Evolutionary conservation across 352 stramenopile genomes (phyloP), one percentile per base, ranked within the genome.

Genomic region (Globisporangium takayamanum): DNA sequence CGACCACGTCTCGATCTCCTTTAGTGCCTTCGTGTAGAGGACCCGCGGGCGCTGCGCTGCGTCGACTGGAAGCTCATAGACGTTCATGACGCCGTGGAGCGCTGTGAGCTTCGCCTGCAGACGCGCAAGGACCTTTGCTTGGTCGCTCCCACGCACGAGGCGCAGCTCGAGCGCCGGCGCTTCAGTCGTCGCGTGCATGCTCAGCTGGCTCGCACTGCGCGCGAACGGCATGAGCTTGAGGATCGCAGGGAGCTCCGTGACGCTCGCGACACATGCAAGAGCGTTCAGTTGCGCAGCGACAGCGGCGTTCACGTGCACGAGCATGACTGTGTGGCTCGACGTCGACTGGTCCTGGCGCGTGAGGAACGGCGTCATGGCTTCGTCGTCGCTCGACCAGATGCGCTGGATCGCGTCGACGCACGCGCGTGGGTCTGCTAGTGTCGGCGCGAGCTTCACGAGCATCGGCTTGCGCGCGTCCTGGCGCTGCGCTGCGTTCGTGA

Each of bases 161-260:
- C 73, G 67, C 39, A 93, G 75, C 55, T 89, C 81, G 69, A 92
- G 73, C 8, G 69, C 63, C 18, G 84, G 84, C 3, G 71, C 65
- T 15, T 61, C 59, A 2, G 65, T 46, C 2, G 66, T 68, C n/a
- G 51, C 36, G 53, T 71, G n/a, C 46, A 68, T 50, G 50, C 65
- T 72, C 52, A 83, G 49, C 39, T 86, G 74, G 12, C 61, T 61
- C 46, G 72, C 64, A 42, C 72, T 87, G 30, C 78, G 64, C 5
- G 78, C 78, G 20, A 94, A 87, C 12, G 84, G 84, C 67, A 85
- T 72, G 20, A 94, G 63, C 61, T 92, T 94, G 51, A 90, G 60
- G 46, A 93, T 72, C 26, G 67, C 45, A 6, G 77, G 77, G 26
- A 89, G 45, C 39, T 74, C 56, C 42, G 80, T 56, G 33, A 87